A percentile compares a stretch with the other conserved stretches of the same genome.
Evolutionary conservation across 2,329 filamentous ascomycete genomes (phyloP).

Genomic region (Claviceps pusilla): DNA sequence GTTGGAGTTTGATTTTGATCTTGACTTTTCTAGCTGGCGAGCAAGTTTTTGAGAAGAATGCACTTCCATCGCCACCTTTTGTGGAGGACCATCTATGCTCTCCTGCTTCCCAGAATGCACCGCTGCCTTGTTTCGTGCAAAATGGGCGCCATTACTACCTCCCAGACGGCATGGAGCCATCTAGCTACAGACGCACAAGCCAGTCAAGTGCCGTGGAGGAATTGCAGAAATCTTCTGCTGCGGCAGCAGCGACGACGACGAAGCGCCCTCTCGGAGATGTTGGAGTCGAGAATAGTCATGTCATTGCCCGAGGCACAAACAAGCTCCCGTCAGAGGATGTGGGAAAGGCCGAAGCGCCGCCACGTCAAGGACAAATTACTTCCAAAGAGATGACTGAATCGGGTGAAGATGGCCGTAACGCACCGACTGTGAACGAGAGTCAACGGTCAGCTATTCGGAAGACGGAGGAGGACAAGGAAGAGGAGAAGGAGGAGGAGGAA

Average conservation of each 20-base stretch:
- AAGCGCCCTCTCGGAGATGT: neutral
- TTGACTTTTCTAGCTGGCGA: constrained; percentile 14
- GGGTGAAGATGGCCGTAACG: neutral
- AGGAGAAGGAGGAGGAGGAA: neutral
- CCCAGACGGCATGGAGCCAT: constrained; percentile 1
- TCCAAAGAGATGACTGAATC: neutral
- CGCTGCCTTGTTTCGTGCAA: constrained; percentile 8
- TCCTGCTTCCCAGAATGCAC: constrained; percentile 8
- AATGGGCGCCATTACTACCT: constrained; percentile 15
- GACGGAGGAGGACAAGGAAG: neutral
- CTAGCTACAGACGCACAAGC: neutral
- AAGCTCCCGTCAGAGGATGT: neutral
- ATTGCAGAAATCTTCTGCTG: constrained; percentile 15
- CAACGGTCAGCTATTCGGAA: neutral
- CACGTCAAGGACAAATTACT: neutral
- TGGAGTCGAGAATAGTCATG: neutral
- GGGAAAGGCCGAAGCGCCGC: neutral
- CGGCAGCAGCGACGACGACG: constrained; percentile 7
- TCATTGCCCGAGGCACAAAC: neutral
- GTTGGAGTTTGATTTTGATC: neutral
- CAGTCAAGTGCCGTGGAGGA: constrained; percentile 8
- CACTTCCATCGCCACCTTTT: constrained; percentile 16
- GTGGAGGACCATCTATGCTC: constrained; percentile 8
- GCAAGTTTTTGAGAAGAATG: constrained; percentile 12
- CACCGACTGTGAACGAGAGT: neutral